phyloP scores from a whole-genome alignment of 2,329 filamentous ascomycete species.

The Fusarium begoniae region DNA sequence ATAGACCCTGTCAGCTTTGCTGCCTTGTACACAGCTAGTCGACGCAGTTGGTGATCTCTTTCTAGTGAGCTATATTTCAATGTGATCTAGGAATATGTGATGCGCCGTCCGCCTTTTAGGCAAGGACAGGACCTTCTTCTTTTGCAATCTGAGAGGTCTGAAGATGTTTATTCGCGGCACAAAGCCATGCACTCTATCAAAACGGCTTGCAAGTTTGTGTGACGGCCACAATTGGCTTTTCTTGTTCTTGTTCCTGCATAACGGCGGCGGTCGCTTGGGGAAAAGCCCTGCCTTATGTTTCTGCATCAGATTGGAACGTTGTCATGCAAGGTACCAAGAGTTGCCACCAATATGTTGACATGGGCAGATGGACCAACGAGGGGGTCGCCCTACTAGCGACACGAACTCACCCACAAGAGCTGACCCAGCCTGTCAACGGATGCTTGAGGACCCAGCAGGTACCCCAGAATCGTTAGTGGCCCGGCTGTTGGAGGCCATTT shows the following conservation, averaged over 20 bases:
- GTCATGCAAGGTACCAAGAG: conserved; percentile 42
- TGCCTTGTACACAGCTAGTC: background rate
- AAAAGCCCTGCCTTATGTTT: conserved; percentile 20
- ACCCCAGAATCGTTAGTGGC: conserved; percentile 24
- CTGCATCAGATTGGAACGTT: conserved; percentile 33
- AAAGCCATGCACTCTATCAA: conserved; percentile 11
- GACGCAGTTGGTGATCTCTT: background rate
- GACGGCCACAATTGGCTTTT: conserved; percentile 32
- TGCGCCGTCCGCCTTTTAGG: background rate
- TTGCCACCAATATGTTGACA: conserved; percentile 20
- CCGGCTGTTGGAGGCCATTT: conserved; percentile 24
- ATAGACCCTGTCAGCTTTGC: background rate
- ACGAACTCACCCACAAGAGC: conserved; percentile 18
- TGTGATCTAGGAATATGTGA: conserved; percentile 10
- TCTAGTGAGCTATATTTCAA: background rate
- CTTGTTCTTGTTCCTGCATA: conserved; percentile 44
- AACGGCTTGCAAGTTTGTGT: conserved; percentile 24
- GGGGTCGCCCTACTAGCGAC: conserved; percentile 27
- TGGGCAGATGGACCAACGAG: conserved; percentile 3
- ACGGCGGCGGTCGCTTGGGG: conserved; percentile 34
- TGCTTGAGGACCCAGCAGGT: background rate
- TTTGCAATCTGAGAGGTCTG: background rate
- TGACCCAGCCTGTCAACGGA: conserved; percentile 22
- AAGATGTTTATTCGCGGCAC: conserved; percentile 12
- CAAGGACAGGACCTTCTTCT: background rate